phyloP scores from a whole-genome alignment of 2,329 filamentous ascomycete species.

The Phialophora tarda region DNA sequence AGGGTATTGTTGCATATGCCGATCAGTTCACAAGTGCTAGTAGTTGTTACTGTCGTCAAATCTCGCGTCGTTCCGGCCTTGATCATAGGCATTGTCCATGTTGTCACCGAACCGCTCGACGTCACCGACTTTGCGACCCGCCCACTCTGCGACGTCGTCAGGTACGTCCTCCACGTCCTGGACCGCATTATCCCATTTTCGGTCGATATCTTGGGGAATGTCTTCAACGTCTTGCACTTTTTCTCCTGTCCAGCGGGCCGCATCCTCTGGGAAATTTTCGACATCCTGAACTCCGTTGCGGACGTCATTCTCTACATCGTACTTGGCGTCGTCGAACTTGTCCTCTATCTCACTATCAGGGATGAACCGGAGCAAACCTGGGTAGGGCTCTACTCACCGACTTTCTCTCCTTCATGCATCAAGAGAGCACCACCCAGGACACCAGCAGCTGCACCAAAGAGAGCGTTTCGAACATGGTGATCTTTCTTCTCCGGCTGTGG shows the following conservation, averaged over 20 bases:
- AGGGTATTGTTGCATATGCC: background rate
- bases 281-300: slow-evolving; percentile 40
- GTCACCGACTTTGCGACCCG: slow-evolving; percentile 51
- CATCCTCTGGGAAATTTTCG: slow-evolving; percentile 52
- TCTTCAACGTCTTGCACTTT: slow-evolving; percentile 52
- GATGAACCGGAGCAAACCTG: background rate
- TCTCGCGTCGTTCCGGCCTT: slow-evolving; percentile 43
- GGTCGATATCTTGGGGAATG: slow-evolving; percentile 46
- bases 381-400: slow-evolving; percentile 42
- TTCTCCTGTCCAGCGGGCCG: slow-evolving; percentile 51
- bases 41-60: slow-evolving; percentile 26
- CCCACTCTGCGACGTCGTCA: slow-evolving; percentile 48
- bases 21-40: background rate
- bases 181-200: slow-evolving; percentile 45
- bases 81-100: slow-evolving; percentile 47
- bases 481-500: slow-evolving; percentile 33
- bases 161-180: slow-evolving; percentile 46
- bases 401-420: slow-evolving; percentile 54
- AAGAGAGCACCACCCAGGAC: slow-evolving; percentile 52
- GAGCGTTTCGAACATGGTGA: slow-evolving; percentile 46
- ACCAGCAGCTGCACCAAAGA: slow-evolving; percentile 50
- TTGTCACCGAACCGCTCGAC: slow-evolving; percentile 47
- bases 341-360: slow-evolving; percentile 41
- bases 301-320: slow-evolving; percentile 42
- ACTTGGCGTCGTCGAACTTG: slow-evolving; percentile 45